A percentile compares a stretch with the other conserved stretches of the same genome.
Evolutionary conservation across 2,329 filamentous ascomycete genomes (phyloP).

Genomic region (Colletotrichum agaves): DNA sequence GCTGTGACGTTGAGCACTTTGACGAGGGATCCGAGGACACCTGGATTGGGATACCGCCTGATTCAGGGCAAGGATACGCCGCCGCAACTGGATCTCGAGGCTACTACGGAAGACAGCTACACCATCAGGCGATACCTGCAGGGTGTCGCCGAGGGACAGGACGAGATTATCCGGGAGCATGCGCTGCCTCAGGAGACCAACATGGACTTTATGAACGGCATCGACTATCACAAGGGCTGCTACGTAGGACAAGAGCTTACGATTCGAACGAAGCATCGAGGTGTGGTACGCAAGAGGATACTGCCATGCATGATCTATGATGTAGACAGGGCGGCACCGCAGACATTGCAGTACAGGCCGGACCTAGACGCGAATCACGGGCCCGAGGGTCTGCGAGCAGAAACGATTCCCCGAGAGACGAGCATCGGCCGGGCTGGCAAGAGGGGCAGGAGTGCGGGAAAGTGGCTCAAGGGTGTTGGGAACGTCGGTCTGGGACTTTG

Average conservation of each 20-base stretch:
- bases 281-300: constrained; percentile 90
- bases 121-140: constrained; percentile 79
- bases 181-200: constrained; percentile 90
- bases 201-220: constrained; percentile 83
- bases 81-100: constrained; percentile 55
- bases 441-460: constrained; percentile 79
- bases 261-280: constrained; percentile 93
- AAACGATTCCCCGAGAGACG: constrained; percentile 55
- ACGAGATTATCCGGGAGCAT: constrained; percentile 76
- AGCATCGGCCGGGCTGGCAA: constrained; percentile 63
- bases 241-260: constrained; percentile 98
- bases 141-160: constrained; percentile 86
- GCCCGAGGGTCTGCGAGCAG: constrained; percentile 45
- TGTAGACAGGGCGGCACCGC: constrained; percentile 50
- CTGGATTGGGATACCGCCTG: constrained; percentile 65
- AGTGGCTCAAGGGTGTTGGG: constrained; percentile 81
- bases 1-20: constrained; percentile 44
- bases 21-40: constrained; percentile 64
- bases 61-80: constrained; percentile 46
- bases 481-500: constrained; percentile 90
- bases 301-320: constrained; percentile 82
- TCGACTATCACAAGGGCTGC: constrained; percentile 96
- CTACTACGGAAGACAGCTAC: constrained; percentile 70
- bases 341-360: constrained; percentile 59
- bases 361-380: constrained; percentile 39